Evolutionary conservation across 129 eudicot species (phyloP), one percentile per base, ranked within the genome.

Genomic region (Escallonia rubra): DNA sequence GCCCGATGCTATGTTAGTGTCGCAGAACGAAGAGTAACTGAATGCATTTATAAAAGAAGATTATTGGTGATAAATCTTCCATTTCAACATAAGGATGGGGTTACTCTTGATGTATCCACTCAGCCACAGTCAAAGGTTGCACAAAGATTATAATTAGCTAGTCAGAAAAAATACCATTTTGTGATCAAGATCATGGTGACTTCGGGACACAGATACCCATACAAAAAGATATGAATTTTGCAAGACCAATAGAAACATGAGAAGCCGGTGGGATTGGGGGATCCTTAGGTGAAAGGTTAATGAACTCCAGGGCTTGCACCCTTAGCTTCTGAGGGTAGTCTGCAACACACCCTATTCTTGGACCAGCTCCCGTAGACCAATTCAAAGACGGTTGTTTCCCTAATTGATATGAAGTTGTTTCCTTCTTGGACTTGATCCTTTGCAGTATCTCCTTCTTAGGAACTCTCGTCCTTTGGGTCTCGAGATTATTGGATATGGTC

Each of bases 341-440:
- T n/a, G 87, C 67, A 41, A 81, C 59, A 57, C 80, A 81, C 16
- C 84, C 76, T n/a, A 85, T 85, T 55, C 87, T 79, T 0, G 85
- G 85, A 11, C 87, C 87, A 7, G 85, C 87, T 14, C 85, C 85
- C 0, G 91, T 78, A 61, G 83, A 75, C 85, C 91, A 85, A 69
- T 63, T 75, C 38, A 74, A 42, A 52, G 80, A 76, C 40, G 75
- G 58, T 7, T 78, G 87, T 43, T 68, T 72, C 42, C 87, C 87
- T 6, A 81, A 57, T 41, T 79, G 85, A 42, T 69, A 78, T 50
- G 71, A 69, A 23, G 45, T 66, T 41, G 66, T 63, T 16, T 75
- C 81, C 54, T 70, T 65, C 61, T 80, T 72, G 48, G 84, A 77
- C 11, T 72, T 79, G 16, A 72, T 67, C 66, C 77, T 79, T 74